Evolutionary conservation across 495 filamentous ascomycete species (phyloP), one percentile per base, ranked within the genome.

Genomic region (Trichoderma reesei): DNA sequence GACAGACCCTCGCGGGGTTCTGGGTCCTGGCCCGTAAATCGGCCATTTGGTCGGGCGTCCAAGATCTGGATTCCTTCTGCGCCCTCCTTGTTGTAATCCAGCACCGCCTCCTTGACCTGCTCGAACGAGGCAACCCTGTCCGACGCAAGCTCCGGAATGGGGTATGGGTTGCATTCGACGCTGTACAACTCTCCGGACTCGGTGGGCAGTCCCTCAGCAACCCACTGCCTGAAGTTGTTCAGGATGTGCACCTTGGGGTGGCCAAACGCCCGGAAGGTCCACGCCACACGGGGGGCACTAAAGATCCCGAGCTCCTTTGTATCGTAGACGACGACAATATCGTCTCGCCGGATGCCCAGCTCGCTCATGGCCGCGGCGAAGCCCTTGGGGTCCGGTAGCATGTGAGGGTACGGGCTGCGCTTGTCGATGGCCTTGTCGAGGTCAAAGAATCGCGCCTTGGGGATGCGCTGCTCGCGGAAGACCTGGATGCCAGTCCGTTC

Each of bases 181-280:
- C 79, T 85, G 67, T 81, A 84, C 42, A 85, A 77, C 66, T 90
- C 86, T 3, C 92, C 93, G 46, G 81, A 85, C 76, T 96, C 92
- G 0, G 85, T 88, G 5, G 92, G 90, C 67, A 84, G 80, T 8
- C 88, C 90, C 71, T 92, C 80, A 33, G 91, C 86, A 2, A 90
- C 85, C 92, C 92, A 98, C 41, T 89, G 71, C 70, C 86, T 86
- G 77, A 96, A 98, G 75, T 98, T 98, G 75, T 98, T 94, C 63
- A 98, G 77, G 41, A 98, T 70, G 73, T 96, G 90, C 5, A 97
- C 93, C 66, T 82, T 85, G n/a, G 86, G 81, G 74, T 98, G 94
- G 11, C 94, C 93, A 72, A 96, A 96, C 33, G 92, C 85, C 65
- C 84, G 83, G 64, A 98, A 77, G 9, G 92, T 98, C 94, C 94